Base-by-base conservation (phyloP, 139 green algal genomes). In the Astrephomene gubernaculifera region DNA sequence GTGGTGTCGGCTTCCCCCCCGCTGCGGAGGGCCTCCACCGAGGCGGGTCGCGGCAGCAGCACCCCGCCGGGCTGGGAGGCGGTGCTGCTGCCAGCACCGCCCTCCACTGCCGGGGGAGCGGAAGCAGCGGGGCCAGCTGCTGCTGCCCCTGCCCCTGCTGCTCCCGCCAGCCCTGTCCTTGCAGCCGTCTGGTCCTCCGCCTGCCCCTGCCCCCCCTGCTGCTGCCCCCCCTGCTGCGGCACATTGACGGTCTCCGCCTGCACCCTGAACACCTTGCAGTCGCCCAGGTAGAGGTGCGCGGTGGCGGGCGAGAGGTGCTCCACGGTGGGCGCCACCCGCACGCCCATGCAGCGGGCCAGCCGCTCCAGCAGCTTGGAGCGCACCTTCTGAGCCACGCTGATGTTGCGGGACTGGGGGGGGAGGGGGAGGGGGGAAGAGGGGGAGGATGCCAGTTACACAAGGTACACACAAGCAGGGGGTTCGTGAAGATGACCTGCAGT, bases 361-460 rank as follows among this genome's bases (percentile, higher is more conserved):
- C 94, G 87, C 35, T 97, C 92, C 81, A 98, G 88, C 52, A 95
- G 68, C 60, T 91, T 87, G 24, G 64, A 71, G 87, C 95, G 96
- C 44, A 97, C 83, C 57, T 94, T 93, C 39, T 95, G 92, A 49
- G 94, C 94, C 65, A 97, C 87, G 38, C 52, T 89, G 35, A 88
- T 88, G 83, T 83, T 83, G 2, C 82, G 82, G 17, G 90, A 68
- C 79, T 83, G 76, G 39, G 41, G 0, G 57, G 29, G 27, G 25
- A 22, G 19, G 65, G 35, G 21, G 35, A 9, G 35, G 35, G 6
- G 65, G 35, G 63, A 7, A n/a, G 6, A 7, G n/a, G 60, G 19
- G 49, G 49, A 57, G 49, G 49, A 57, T n/a, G n/a, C n/a, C n/a
- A n/a, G n/a, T n/a, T n/a, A n/a, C n/a, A n/a, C n/a, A n/a, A 17